These are phyloP conservation scores for Fusarium scirpi DNA, from an alignment of 2,329 filamentous ascomycete species.

Conservation along the genomic window DNA sequence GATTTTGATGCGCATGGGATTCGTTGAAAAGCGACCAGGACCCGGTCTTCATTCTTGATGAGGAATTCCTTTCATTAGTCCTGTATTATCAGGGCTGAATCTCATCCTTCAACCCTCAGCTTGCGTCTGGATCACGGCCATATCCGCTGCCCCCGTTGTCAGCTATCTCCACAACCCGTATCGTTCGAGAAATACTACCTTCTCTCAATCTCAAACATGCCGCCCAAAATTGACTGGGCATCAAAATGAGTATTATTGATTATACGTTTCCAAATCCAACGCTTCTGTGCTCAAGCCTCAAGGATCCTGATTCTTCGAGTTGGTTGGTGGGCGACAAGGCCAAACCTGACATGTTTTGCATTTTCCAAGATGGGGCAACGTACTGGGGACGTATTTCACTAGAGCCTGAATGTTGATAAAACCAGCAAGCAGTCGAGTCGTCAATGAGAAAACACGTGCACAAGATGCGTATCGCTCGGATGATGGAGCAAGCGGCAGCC, in stretches of 20 bases:
- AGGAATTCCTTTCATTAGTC: slow-evolving; percentile 26
- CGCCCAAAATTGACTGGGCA: neutral
- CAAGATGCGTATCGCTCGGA: slow-evolving; percentile 28
- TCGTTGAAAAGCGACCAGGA: neutral
- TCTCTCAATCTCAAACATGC: neutral
- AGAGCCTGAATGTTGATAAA: slow-evolving; percentile 7
- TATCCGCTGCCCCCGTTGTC: slow-evolving; percentile 15
- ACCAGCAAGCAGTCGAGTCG: slow-evolving; percentile 4
- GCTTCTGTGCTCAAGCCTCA: neutral
- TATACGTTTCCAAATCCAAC: neutral
- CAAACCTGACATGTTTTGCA: slow-evolving; percentile 24
- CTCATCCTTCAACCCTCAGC: slow-evolving; percentile 11
- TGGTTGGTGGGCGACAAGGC: neutral
- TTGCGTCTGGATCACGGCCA: slow-evolving; percentile 2
- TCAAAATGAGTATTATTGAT: neutral
- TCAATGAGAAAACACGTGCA: slow-evolving; percentile 14
- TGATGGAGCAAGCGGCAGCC: slow-evolving; percentile 24
- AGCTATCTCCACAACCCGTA: slow-evolving; percentile 3
- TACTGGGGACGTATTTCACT: slow-evolving; percentile 15
- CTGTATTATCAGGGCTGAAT: slow-evolving; percentile 37
- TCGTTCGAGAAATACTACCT: neutral
- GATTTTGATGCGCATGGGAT: slow-evolving; percentile 27
- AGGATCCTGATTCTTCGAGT: neutral
- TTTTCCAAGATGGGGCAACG: slow-evolving; percentile 25
- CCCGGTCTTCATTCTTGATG: neutral